Percentiles rank a stretch among this genome's conserved stretches.
Evolutionary conservation across 495 filamentous ascomycete species (phyloP).

Genomic region (Sordaria brevicollis): DNA sequence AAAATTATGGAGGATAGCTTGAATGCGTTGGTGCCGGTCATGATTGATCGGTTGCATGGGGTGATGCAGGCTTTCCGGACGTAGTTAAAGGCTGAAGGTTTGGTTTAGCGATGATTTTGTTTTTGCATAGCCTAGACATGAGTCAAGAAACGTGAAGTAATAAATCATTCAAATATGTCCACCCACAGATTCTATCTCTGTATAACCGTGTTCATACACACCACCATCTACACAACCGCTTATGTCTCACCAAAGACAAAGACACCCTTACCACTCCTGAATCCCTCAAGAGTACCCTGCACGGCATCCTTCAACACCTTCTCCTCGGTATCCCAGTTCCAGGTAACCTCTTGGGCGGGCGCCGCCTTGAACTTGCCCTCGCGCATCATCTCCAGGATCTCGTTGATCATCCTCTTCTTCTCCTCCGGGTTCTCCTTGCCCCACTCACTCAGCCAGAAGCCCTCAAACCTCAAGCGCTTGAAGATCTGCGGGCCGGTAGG

Average conservation of each 20-base stretch:
- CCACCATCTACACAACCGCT: background rate
- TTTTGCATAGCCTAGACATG: background rate
- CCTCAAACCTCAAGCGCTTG: conserved; percentile 73
- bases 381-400: conserved; percentile 65
- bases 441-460: conserved; percentile 94
- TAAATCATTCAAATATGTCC: background rate
- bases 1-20: conserved; percentile 80
- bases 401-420: conserved; percentile 68
- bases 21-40: conserved; percentile 77
- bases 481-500: conserved; percentile 81
- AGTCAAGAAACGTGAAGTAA: background rate
- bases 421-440: conserved; percentile 61
- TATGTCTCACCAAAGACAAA: conserved; percentile 60
- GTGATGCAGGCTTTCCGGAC: conserved; percentile 84
- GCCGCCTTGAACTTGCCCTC: conserved; percentile 71
- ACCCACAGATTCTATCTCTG: background rate
- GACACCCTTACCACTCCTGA: conserved; percentile 75
- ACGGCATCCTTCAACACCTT: conserved; percentile 55
- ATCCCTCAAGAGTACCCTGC: conserved; percentile 74
- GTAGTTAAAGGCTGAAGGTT: conserved; percentile 22
- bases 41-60: conserved; percentile 92
- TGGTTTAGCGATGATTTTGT: background rate
- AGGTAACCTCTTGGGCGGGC: conserved; percentile 66
- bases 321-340: conserved; percentile 71
- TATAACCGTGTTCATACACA: background rate